phyloP scores from a whole-genome alignment of 305 asterid species.

The Striga hermonthica region DNA sequence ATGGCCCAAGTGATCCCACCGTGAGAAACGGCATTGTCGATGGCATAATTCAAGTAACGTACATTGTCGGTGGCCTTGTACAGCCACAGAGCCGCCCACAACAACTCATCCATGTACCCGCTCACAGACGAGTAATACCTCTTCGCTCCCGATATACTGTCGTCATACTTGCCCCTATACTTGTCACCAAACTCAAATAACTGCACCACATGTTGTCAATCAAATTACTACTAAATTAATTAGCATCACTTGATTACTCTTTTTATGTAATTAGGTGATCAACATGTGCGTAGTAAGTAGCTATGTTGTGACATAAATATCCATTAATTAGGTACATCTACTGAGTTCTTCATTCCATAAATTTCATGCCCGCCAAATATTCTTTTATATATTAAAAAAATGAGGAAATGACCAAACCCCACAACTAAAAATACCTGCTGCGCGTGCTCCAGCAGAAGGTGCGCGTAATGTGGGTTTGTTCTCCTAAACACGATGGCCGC shows the following conservation, averaged over 20 bases:
- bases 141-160: constrained; percentile 61
- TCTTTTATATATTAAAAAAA: neutral
- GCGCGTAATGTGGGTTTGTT: constrained; percentile 65
- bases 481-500: constrained; percentile 62
- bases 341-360: too few relatives aligned
- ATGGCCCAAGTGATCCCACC: constrained; percentile 92
- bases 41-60: constrained; percentile 50
- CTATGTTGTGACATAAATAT: too few relatives aligned
- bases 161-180: constrained; percentile 69
- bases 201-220: constrained; percentile 48
- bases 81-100: constrained; percentile 91
- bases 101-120: constrained; percentile 83
- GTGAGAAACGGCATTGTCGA: constrained; percentile 48
- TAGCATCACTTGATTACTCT: neutral
- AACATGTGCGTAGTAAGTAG: too few relatives aligned
- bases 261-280: too few relatives aligned
- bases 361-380: too few relatives aligned
- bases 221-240: neutral
- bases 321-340: too few relatives aligned
- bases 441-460: constrained; percentile 68
- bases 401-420: constrained; percentile 21
- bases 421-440: constrained; percentile 47
- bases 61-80: constrained; percentile 74
- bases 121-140: constrained; percentile 83
- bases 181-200: constrained; percentile 82